Conservation (phyloP, 192 early-diverging fungal species). For the Obelidium mucronatum region DNA sequence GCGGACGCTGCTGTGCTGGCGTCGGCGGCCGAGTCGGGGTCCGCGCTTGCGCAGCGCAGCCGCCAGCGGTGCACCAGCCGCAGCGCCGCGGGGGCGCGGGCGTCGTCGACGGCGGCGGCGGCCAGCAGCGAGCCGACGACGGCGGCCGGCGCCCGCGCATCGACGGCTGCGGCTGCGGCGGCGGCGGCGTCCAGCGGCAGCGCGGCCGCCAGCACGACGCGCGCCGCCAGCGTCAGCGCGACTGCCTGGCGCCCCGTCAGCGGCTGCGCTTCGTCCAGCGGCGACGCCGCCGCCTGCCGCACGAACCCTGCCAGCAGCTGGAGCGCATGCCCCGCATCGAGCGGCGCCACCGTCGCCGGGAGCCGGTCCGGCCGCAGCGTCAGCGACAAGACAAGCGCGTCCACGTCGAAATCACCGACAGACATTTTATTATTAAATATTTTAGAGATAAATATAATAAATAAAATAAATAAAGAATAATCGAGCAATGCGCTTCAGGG, state of each 20-base stretch:
- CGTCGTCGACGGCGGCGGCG: too few relatives aligned
- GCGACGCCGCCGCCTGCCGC: not conserved
- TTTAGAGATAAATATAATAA: too few relatives aligned
- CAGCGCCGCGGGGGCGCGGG: too few relatives aligned
- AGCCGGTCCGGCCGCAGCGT: not conserved
- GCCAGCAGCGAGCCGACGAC: too few relatives aligned
- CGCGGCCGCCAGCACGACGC: not conserved
- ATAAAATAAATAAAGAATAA: too few relatives aligned
- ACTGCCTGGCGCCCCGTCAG: not conserved
- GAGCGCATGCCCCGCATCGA: not conserved
- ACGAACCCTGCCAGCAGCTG: not conserved
- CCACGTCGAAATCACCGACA: not conserved
- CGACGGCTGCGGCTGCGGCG: not conserved
- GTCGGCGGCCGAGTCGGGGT: too few relatives aligned
- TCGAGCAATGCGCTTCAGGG: slow-evolving; percentile 11
- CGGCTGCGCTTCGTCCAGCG: not conserved
- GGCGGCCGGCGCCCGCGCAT: not conserved
- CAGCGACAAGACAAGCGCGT: not conserved
- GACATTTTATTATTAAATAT: too few relatives aligned
- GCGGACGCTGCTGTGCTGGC: too few relatives aligned
- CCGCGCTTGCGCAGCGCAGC: too few relatives aligned
- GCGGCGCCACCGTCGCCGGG: not conserved
- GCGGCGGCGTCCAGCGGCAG: not conserved
- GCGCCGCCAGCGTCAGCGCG: not conserved
- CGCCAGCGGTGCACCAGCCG: too few relatives aligned